Evolutionary conservation across 1,139 yeast genomes (phyloP).

Genomic region (Kodamaea suecica): DNA sequence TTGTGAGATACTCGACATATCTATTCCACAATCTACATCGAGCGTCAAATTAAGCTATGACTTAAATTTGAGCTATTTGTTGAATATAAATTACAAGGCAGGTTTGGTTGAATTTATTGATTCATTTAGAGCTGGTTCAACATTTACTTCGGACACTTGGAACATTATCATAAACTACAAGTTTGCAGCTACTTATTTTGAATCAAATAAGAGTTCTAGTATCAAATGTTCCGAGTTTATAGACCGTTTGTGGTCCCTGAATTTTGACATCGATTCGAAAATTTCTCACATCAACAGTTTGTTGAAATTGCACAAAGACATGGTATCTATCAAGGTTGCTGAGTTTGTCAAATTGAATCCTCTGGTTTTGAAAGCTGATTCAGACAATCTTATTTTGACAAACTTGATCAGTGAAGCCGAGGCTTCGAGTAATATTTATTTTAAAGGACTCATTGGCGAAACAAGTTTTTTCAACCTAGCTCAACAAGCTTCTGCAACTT

Average conservation of each 20-base stretch:
- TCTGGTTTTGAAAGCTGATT: slow-evolving; percentile 11
- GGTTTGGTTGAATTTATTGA: slow-evolving; percentile 31
- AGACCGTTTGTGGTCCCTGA: slow-evolving; percentile 24
- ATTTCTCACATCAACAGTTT: slow-evolving; percentile 19
- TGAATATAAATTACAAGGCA: slow-evolving; percentile 28
- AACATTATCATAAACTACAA: slow-evolving; percentile 29
- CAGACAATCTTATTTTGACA: slow-evolving; percentile 13
- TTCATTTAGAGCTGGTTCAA: slow-evolving; percentile 27
- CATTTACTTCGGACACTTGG: slow-evolving; percentile 35
- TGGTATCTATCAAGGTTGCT: slow-evolving; percentile 25
- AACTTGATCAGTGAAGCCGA: slow-evolving; percentile 14
- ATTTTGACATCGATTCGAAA: slow-evolving; percentile 16
- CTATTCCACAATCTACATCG: slow-evolving; percentile 3
- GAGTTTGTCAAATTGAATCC: slow-evolving; percentile 15
- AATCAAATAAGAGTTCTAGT: slow-evolving; percentile 12
- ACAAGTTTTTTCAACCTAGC: slow-evolving; percentile 13
- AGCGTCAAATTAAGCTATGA: slow-evolving; percentile 14
- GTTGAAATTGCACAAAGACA: slow-evolving; percentile 27
- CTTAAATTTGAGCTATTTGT: slow-evolving; percentile 27
- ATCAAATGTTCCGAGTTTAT: slow-evolving; percentile 25
- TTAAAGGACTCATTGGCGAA: slow-evolving; percentile 15
- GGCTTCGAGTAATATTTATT: slow-evolving; percentile 21
- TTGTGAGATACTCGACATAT: slow-evolving; percentile 14
- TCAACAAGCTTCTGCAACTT: slow-evolving; percentile 10
- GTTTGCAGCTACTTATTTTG: slow-evolving; percentile 24